phyloP scores from a whole-genome alignment of 345 rosid species.

The Moricandia moricandioides region DNA sequence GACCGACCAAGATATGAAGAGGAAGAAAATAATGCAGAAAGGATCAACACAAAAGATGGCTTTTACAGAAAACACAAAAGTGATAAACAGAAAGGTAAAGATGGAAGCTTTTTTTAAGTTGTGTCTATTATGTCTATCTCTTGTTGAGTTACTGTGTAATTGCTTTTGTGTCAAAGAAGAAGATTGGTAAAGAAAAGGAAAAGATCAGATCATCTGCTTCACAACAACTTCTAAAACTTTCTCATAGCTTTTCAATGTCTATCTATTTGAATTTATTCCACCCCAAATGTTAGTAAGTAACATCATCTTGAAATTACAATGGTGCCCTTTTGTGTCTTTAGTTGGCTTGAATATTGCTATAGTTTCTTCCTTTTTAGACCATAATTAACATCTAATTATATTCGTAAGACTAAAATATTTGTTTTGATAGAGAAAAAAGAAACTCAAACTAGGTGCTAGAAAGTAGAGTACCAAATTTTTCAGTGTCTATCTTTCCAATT shows the following conservation, averaged over 20 bases:
- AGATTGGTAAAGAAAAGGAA: conserved; percentile 46
- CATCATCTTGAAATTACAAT: conserved; percentile 11
- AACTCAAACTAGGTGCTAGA: not conserved
- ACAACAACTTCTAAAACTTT: conserved; percentile 27
- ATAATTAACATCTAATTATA: conserved; percentile 1
- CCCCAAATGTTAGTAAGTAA: not conserved
- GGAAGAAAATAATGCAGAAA: not conserved
- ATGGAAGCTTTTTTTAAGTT: conserved; percentile 10
- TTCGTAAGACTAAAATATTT: not conserved
- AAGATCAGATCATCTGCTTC: conserved; percentile 49
- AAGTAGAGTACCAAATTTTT: not conserved
- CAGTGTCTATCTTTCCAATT: not conserved
- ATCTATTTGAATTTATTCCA: conserved; percentile 29
- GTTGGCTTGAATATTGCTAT: not conserved
- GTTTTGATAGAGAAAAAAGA: not conserved
- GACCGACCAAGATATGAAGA: conserved; percentile 17
- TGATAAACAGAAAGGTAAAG: conserved; percentile 27
- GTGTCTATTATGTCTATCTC: not conserved
- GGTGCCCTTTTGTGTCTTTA: conserved; percentile 23
- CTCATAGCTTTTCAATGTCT: conserved; percentile 30
- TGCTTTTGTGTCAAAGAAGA: conserved; percentile 1
- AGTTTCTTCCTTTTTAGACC: not conserved
- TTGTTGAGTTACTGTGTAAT: conserved; percentile 2
- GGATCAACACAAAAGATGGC: conserved; percentile 30
- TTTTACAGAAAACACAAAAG: conserved; percentile 37